Evolutionary conservation across 2,329 filamentous ascomycete genomes (phyloP), one percentile per base, ranked within the genome.

Genomic region (Rhinocladiella mackenziei): DNA sequence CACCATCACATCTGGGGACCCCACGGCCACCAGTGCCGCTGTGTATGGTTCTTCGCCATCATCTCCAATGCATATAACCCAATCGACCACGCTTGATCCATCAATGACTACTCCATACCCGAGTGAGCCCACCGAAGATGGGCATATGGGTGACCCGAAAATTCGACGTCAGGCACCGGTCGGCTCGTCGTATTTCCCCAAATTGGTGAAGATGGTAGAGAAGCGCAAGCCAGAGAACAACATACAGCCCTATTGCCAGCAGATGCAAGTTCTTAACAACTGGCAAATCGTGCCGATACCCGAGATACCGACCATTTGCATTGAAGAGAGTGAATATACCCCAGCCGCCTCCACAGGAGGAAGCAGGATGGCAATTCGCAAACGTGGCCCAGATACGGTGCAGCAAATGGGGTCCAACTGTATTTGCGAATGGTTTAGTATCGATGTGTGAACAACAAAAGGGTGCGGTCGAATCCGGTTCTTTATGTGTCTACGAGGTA

Each of bases 161-260:
- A 18, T 44, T 22, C 20, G 48, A 45, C 33, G 52, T 36, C 39
- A 51, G 53, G 34, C 35, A 25, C 54, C 58, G 45, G 55, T 23
- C 13, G 40, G 41, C 6, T 44, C 49, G n/a, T 31, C 60, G 44
- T 60, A 34, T 45, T 66, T 76, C 53, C 78, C 80, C 1, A 78
- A 76, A 38, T 69, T 77, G 18, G 70, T 84, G 56, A 84, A 84
- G 62, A 71, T 85, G 33, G 77, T 82, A 60, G 81, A 85, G 62
- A 76, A 80, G 39, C 74, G 81, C 17, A 59, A 76, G 13, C 63
- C 69, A 5, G 64, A 68, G 4, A 60, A 67, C 6, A 61, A 61
- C 23, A 60, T 65, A 5, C 50, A 57, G 8, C 56, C 68, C 38
- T 84, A 82, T 60, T 85, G 81, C 57, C 72, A 83, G 56, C 75